These are phyloP conservation scores for Stephania cephalantha DNA, from an alignment of 164 flowering plant species.

Conservation along the genomic window DNA sequence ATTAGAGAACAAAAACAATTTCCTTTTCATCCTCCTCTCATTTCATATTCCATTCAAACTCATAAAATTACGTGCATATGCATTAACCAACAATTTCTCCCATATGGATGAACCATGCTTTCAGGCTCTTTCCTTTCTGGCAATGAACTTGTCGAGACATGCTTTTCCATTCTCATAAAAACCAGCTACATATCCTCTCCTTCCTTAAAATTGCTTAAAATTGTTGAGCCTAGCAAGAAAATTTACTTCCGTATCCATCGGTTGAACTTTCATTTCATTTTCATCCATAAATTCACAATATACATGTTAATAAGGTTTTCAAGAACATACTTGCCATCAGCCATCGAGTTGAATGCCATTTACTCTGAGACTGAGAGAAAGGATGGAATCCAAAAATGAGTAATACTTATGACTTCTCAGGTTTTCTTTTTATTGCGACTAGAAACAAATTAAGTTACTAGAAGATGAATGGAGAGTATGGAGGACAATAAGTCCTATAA, in stretches of 20 bases:
- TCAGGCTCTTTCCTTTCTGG: neutral
- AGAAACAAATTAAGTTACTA: too few species aligned
- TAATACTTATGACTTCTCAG: too few species aligned
- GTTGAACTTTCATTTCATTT: neutral
- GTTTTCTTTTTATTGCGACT: too few species aligned
- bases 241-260: neutral
- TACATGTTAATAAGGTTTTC: neutral
- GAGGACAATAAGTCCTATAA: too few species aligned
- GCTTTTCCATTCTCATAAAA: neutral
- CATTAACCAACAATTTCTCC: neutral
- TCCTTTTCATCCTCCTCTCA: neutral
- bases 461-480: too few species aligned
- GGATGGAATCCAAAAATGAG: too few species aligned
- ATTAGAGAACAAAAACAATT: neutral
- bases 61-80: neutral
- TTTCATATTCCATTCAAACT: neutral
- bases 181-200: neutral
- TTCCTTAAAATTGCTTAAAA: neutral
- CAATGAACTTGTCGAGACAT: neutral
- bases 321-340: neutral
- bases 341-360: neutral
- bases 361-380: too few species aligned
- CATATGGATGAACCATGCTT: neutral
- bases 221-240: neutral
- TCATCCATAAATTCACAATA: neutral